phyloP scores from a whole-genome alignment of 2,329 filamentous ascomycete species.

The Venturia pyrina region DNA sequence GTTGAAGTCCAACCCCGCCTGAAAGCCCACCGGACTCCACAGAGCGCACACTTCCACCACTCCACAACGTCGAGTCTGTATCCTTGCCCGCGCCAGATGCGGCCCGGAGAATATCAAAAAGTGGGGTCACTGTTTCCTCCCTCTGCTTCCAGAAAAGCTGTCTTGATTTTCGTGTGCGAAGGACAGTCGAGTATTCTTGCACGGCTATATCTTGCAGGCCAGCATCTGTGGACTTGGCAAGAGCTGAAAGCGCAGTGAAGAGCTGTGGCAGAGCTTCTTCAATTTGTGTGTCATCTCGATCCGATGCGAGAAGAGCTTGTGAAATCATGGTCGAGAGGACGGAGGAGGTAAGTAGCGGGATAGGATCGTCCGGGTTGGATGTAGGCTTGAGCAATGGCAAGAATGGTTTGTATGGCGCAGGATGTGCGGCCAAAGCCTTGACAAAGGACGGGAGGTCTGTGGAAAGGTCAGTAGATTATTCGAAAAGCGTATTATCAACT shows the following conservation, averaged over 20 bases:
- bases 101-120: constrained; percentile 68
- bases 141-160: constrained; percentile 86
- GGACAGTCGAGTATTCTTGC: constrained; percentile 75
- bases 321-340: constrained; percentile 74
- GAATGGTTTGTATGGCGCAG: constrained; percentile 65
- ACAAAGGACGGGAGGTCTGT: constrained; percentile 71
- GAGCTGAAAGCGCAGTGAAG: constrained; percentile 73
- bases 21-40: constrained; percentile 52
- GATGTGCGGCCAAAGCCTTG: constrained; percentile 62
- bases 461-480: constrained; percentile 16
- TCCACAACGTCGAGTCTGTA: constrained; percentile 49
- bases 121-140: constrained; percentile 70
- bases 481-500: neutral
- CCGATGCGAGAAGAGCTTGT: constrained; percentile 48
- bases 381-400: constrained; percentile 76
- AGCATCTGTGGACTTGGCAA: constrained; percentile 77
- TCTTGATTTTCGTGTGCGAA: constrained; percentile 65
- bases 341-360: constrained; percentile 81
- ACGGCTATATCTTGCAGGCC: constrained; percentile 93
- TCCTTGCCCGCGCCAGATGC: constrained; percentile 61
- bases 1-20: constrained; percentile 80
- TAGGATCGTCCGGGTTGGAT: constrained; percentile 71
- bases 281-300: constrained; percentile 51
- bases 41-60: constrained; percentile 48
- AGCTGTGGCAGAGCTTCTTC: constrained; percentile 70